Conservation (phyloP, 2,329 filamentous ascomycete species). For the Talaromyces sp. region DNA sequence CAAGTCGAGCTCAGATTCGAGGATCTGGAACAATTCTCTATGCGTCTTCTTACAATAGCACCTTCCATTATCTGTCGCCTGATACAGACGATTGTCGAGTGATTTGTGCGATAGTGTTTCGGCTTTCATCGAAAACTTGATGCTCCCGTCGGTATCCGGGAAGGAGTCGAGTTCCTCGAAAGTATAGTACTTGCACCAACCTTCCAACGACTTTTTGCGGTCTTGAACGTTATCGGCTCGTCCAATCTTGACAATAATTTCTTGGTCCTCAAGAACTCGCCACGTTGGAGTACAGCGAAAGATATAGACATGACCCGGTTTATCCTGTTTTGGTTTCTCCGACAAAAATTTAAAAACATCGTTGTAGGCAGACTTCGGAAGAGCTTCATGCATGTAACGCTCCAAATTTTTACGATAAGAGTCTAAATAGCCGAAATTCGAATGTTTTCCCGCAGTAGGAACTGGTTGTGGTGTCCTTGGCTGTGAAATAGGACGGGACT, state of each 20-base stretch:
- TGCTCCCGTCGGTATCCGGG: not conserved
- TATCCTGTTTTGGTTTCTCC: not conserved
- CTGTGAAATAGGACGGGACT: not conserved
- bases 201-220: not conserved
- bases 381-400: not conserved
- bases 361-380: not conserved
- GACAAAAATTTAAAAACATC: not conserved
- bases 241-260: not conserved
- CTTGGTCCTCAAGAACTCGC: not conserved
- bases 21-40: not conserved
- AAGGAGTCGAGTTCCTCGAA: not conserved
- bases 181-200: not conserved
- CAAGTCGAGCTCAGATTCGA: not conserved
- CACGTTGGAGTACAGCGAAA: not conserved
- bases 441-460: not conserved
- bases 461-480: not conserved
- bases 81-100: not conserved
- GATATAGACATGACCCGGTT: not conserved
- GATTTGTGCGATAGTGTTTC: not conserved
- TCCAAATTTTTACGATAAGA: not conserved
- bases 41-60: not conserved
- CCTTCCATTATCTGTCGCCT: not conserved
- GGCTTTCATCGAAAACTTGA: not conserved
- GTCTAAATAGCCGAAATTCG: not conserved
- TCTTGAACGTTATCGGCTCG: not conserved